Percentiles rank a stretch among this genome's conserved stretches.
Evolutionary conservation across 768 basidiomycete genomes (phyloP).

Genomic region (Dioszegia crocea): DNA sequence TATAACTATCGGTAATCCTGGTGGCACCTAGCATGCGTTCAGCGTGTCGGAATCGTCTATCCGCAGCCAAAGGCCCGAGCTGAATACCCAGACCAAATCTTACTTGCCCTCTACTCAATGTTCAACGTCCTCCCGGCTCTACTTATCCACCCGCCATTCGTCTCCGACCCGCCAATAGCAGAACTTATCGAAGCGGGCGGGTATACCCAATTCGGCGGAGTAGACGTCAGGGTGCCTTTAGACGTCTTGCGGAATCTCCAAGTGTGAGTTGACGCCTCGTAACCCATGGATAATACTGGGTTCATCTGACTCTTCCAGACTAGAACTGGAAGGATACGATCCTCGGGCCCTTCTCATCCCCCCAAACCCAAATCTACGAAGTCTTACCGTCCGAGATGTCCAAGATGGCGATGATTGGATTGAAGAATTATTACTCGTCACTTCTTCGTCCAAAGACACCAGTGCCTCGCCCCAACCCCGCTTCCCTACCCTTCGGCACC

Average conservation of each 20-base stretch:
- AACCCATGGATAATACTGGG: neutral
- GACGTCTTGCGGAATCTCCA: constrained; percentile 44
- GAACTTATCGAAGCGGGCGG: constrained; percentile 45
- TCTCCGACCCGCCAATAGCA: constrained; percentile 40
- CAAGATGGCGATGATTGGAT: constrained; percentile 49
- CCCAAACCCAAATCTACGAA: constrained; percentile 31
- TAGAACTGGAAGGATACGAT: constrained; percentile 48
- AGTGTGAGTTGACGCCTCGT: constrained; percentile 25
- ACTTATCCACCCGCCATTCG: constrained; percentile 42
- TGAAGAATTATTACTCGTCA: constrained; percentile 33
- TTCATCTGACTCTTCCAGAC: constrained; percentile 18
- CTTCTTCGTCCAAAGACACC: neutral
- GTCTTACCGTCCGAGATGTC: constrained; percentile 45
- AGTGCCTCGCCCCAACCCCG: constrained; percentile 1
- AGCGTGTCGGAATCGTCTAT: too few relatives aligned
- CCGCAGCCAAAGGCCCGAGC: neutral
- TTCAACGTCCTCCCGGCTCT: constrained; percentile 47
- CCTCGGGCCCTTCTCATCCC: constrained; percentile 43
- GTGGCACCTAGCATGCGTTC: too few relatives aligned
- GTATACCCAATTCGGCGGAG: constrained; percentile 45
- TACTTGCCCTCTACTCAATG: constrained; percentile 41
- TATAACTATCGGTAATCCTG: too few relatives aligned
- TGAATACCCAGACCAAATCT: constrained; percentile 28
- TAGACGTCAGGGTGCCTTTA: constrained; percentile 45
- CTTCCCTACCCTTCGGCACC: constrained; percentile 13